phyloP scores from a whole-genome alignment of 1,284 basidiomycete species.

The Vanrija sp. region DNA sequence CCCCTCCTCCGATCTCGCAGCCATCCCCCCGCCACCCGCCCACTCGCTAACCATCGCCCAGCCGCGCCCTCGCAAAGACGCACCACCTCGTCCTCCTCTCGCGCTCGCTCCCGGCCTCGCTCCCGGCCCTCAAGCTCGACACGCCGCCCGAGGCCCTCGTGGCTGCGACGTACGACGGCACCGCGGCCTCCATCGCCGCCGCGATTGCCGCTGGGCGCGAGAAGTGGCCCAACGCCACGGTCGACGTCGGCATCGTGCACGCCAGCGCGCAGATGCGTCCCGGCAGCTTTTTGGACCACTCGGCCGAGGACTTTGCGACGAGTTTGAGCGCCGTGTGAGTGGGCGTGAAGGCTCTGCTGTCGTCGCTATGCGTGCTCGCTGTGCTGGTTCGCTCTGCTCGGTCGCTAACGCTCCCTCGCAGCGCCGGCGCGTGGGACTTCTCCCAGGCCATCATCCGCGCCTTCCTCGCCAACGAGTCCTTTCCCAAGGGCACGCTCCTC shows the following conservation, averaged over 20 bases:
- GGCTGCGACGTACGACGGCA: conserved; percentile 30
- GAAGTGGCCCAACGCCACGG: conserved; percentile 30
- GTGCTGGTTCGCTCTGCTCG: not conserved
- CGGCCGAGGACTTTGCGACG: conserved; percentile 24
- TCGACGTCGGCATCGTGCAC: conserved; percentile 45
- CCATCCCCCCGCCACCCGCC: not conserved
- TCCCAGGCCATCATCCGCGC: conserved; percentile 34
- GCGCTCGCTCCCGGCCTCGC: conserved; percentile 37
- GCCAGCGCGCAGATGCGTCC: conserved; percentile 28
- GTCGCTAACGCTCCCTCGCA: conserved; percentile 1
- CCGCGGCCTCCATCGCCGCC: conserved; percentile 19
- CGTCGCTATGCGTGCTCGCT: not conserved
- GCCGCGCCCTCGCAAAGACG: conserved; percentile 32
- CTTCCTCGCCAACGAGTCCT: conserved; percentile 23
- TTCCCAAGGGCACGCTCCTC: conserved; percentile 29
- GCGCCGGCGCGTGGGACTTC: conserved; percentile 34
- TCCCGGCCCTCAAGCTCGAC: conserved; percentile 26
- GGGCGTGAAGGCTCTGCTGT: not conserved
- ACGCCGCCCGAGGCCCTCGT: conserved; percentile 23
- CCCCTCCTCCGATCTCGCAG: not conserved
- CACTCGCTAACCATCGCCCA: conserved; percentile 1
- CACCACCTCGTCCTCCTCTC: conserved; percentile 44
- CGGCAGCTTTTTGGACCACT: conserved; percentile 34
- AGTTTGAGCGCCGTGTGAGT: conserved; percentile 38
- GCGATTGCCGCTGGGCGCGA: conserved; percentile 30